A percentile compares a stretch with the other conserved stretches of the same genome.
These are phyloP conservation scores for Mycena sanguinolenta DNA, from an alignment of 768 basidiomycete genomes.

Conservation along the genomic window DNA sequence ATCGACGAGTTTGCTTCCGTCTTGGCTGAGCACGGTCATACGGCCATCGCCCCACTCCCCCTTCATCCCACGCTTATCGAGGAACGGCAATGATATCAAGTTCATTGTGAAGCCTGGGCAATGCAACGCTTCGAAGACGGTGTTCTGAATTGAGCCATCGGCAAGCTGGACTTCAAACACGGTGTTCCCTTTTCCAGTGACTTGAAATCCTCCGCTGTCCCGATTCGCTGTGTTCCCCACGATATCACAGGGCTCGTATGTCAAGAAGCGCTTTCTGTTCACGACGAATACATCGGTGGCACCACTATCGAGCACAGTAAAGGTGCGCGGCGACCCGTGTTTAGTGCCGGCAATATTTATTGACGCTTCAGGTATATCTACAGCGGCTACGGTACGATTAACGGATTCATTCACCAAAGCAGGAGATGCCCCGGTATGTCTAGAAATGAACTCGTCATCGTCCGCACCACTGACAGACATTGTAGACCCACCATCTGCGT, in stretches of 20 bases:
- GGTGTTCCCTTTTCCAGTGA: neutral
- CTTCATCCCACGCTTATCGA: neutral
- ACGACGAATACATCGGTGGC: no score
- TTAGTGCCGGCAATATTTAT: no score
- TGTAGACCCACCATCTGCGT: no score
- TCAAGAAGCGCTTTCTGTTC: no score
- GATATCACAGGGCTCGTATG: no score
- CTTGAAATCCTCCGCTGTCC: neutral
- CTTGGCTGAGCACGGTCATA: neutral
- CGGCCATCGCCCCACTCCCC: neutral
- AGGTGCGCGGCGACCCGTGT: no score
- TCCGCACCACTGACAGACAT: no score
- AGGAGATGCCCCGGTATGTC: neutral
- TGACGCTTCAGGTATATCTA: neutral
- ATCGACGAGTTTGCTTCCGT: neutral
- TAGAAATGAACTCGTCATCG: neutral
- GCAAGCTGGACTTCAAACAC: neutral
- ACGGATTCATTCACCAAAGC: neutral
- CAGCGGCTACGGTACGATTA: neutral
- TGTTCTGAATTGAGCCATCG: neutral
- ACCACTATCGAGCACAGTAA: no score
- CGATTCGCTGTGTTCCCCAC: no score
- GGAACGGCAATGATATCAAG: neutral
- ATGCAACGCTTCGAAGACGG: neutral
- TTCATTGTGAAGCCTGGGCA: conserved; percentile 1